A percentile compares a stretch with the other conserved stretches of the same genome.
Conservation (phyloP, 768 basidiomycete species). For the Mycena vitilis region DNA sequence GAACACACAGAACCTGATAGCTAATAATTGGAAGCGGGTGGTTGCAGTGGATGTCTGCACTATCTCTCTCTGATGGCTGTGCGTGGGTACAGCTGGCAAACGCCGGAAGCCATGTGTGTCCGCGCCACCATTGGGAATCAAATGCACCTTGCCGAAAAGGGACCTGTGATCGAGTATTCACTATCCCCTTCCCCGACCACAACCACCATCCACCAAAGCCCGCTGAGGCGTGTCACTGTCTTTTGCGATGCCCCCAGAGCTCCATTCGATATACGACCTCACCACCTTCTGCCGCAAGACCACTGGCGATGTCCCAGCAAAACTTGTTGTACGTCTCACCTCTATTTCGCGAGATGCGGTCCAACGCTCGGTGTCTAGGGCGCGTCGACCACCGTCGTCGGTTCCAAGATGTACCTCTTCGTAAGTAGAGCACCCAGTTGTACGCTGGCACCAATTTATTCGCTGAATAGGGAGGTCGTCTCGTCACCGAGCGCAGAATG, state of each 20-base stretch:
- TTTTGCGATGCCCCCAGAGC: conserved; percentile 35
- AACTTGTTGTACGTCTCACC: conserved; percentile 78
- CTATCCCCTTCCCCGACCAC: neutral
- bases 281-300: conserved; percentile 89
- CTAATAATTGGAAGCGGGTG: neutral
- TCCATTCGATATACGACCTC: conserved; percentile 89
- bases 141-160: neutral
- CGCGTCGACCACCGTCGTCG: conserved; percentile 90
- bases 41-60: neutral
- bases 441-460: neutral
- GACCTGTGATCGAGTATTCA: neutral
- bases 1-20: neutral
- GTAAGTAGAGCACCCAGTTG: conserved; percentile 54
- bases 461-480: conserved; percentile 78
- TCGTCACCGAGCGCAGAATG: conserved; percentile 89
- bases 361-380: conserved; percentile 59
- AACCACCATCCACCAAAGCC: conserved; percentile 12
- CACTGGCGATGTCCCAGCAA: conserved; percentile 87
- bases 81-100: too few species aligned
- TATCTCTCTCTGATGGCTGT: too few species aligned
- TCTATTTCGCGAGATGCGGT: neutral
- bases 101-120: too few species aligned
- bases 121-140: neutral
- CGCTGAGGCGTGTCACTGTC: conserved; percentile 9
- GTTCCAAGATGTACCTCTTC: conserved; percentile 90